A percentile compares a stretch with the other conserved stretches of the same genome.
Conservation (phyloP, 768 basidiomycete genomes). For the Russula sp. region DNA sequence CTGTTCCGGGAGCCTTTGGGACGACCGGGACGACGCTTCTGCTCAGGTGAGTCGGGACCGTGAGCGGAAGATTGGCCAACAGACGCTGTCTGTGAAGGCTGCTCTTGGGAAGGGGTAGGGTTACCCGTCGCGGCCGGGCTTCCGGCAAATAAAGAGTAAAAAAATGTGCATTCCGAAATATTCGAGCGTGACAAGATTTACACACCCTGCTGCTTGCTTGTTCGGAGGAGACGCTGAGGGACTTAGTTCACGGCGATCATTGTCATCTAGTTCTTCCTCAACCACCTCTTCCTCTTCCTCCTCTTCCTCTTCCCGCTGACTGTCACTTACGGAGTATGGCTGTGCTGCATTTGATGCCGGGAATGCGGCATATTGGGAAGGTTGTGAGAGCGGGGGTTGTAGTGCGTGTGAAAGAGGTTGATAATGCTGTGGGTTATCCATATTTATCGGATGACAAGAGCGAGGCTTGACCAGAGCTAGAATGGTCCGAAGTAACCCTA, state of each 20-base stretch:
- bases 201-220: conserved; percentile 28
- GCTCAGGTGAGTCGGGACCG: conserved; percentile 33
- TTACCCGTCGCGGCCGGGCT: conserved; percentile 25
- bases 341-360: conserved; percentile 18
- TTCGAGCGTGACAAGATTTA: conserved; percentile 21
- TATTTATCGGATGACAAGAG: conserved; percentile 27
- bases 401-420: conserved; percentile 76
- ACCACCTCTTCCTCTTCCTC: conserved; percentile 71
- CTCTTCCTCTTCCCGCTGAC: conserved; percentile 51
- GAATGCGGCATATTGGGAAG: conserved; percentile 24
- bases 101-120: conserved; percentile 3
- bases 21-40: conserved; percentile 69
- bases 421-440: conserved; percentile 73
- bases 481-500: conserved; percentile 14
- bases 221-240: conserved; percentile 26
- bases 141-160: conserved; percentile 19
- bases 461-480: conserved; percentile 8
- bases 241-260: conserved; percentile 29
- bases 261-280: conserved; percentile 53
- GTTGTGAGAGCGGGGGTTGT: conserved; percentile 40
- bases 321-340: conserved; percentile 25
- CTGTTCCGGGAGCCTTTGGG: conserved; percentile 76
- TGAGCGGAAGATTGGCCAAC: conserved; percentile 20
- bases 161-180: conserved; percentile 16
- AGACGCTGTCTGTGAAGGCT: conserved; percentile 3